Evolutionary conservation across 1,139 yeast genomes (phyloP).

Genomic region (Taiozyma sp.): DNA sequence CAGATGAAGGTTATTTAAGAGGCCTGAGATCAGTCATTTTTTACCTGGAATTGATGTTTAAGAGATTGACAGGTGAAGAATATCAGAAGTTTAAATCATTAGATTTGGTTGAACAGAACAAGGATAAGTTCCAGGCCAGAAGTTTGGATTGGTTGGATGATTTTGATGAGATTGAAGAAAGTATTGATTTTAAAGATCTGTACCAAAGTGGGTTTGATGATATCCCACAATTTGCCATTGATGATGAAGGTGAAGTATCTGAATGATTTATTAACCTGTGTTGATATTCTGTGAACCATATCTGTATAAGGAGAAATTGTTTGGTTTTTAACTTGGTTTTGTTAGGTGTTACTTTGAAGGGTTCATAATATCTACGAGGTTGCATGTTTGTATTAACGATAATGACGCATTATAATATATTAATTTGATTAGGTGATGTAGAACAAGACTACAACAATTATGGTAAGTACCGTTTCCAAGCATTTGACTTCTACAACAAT

Average conservation of each 20-base stretch:
- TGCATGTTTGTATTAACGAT: neutral
- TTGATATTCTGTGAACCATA: neutral
- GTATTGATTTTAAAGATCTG: slow-evolving; percentile 8
- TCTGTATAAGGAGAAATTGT: neutral
- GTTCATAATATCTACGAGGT: neutral
- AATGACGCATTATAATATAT: neutral
- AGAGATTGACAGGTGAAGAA: slow-evolving; percentile 3
- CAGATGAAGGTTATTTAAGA: slow-evolving; percentile 81
- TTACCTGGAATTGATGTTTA: slow-evolving; percentile 54
- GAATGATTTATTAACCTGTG: slow-evolving; percentile 10
- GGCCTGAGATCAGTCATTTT: slow-evolving; percentile 66
- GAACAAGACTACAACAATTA: neutral
- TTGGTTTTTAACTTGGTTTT: neutral
- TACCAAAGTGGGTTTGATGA: slow-evolving; percentile 13
- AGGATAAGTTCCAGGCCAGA: slow-evolving; percentile 18
- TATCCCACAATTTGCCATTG: slow-evolving; percentile 21
- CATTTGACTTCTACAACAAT: no score
- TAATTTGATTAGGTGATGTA: neutral
- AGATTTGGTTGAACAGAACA: slow-evolving; percentile 27
- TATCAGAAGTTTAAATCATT: slow-evolving; percentile 22
- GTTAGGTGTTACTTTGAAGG: neutral
- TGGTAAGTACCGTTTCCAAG: no score
- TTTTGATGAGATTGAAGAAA: slow-evolving; percentile 16
- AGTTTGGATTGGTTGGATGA: slow-evolving; percentile 40
- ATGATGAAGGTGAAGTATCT: slow-evolving; percentile 22